Evolutionary conservation across 2,329 filamentous ascomycete species (phyloP).

Genomic region (Claviceps lovelessii): DNA sequence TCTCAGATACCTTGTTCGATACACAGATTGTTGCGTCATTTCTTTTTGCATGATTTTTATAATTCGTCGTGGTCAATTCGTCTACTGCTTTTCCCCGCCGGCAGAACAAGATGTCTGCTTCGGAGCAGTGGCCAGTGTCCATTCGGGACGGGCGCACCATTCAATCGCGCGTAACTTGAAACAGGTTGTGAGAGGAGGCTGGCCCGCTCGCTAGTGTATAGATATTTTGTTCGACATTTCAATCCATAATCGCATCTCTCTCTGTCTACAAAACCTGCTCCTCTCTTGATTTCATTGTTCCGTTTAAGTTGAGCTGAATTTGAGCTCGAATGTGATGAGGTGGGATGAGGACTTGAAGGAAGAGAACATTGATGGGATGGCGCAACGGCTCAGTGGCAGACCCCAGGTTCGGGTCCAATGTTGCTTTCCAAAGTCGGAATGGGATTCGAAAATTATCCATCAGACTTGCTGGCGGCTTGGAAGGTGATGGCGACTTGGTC

Average conservation of each 20-base stretch:
- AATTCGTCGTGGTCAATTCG: neutral
- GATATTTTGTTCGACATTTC: constrained; percentile 17
- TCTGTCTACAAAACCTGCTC: neutral
- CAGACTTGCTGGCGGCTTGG: neutral
- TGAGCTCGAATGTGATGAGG: too few relatives aligned
- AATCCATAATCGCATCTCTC: constrained; percentile 16
- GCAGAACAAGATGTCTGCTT: constrained; percentile 1
- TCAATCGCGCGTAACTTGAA: neutral
- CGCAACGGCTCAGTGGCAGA: too few relatives aligned
- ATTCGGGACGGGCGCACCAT: neutral
- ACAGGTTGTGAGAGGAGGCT: constrained; percentile 13
- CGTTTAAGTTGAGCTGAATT: neutral
- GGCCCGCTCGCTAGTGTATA: constrained; percentile 20
- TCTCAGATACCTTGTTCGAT: constrained; percentile 48
- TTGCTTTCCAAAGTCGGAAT: neutral
- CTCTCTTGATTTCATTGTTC: neutral
- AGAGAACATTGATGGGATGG: too few relatives aligned
- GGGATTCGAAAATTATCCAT: neutral
- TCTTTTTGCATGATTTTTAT: neutral
- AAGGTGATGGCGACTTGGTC: neutral
- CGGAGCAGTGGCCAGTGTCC: neutral
- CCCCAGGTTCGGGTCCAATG: neutral
- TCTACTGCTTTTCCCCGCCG: neutral
- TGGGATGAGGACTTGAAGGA: too few relatives aligned
- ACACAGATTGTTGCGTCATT: constrained; percentile 23